Evolutionary conservation across 2,329 filamentous ascomycete species (phyloP), one percentile per base, ranked within the genome.

Genomic region (Aspergillus novoparasiticus): DNA sequence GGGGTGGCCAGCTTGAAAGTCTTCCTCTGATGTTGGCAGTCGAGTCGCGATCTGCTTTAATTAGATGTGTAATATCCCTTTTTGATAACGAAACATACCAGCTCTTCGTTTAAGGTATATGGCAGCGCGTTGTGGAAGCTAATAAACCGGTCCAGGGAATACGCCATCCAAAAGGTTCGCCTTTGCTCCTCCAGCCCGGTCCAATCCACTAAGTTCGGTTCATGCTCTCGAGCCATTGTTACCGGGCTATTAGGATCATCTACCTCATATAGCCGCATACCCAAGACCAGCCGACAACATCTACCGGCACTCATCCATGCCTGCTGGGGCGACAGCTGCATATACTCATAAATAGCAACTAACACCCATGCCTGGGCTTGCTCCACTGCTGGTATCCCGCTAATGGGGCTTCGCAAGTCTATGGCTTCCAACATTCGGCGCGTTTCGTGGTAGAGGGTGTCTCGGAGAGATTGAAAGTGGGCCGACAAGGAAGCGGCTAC

Each of bases 91-190:
- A 16, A n/a, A 57, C 66, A 14, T 61, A 70, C 77, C 43, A 72
- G 69, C n/a, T 66, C 59, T 21, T 69, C 68, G 30, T 69, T 62
- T 32, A 79, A 58, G 1, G 74, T 75, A 30, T 76, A 66, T 6
- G 75, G 74, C 55, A 71, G 67, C 5, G 70, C 69, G 43, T 73
- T 72, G 16, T 71, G 69, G 6, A 78, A 70, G 56, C 74, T 74
- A n/a, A 74, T 67, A 41, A 79, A 75, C 0, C 73, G 75, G 66
- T 80, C 78, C 19, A 80, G 62, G 14, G 69, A 71, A 59, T 77
- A 80, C 0, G 78, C 78, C 72, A 80, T 73, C 78, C 78, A 80
- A 64, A 80, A 80, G 0, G 73, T 75, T n/a, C 78, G 64, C 16
- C 78, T 62, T 48, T 70, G 73, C 61, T 78, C 73, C 62, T 80